Conservation (phyloP, 495 filamentous ascomycete species). For the Filosporella fistucella region DNA sequence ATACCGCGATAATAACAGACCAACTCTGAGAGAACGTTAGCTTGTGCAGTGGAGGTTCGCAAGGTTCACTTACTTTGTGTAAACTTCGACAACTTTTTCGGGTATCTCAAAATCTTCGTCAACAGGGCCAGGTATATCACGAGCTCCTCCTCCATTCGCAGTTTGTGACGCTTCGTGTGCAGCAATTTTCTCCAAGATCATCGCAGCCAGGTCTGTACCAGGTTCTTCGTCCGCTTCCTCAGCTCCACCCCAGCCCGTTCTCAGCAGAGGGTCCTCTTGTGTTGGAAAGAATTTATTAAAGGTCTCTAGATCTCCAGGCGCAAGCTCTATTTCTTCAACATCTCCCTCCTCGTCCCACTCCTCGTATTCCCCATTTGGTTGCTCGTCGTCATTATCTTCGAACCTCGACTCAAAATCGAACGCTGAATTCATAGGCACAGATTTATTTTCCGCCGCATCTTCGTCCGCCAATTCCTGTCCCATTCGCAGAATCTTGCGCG, state of each 20-base stretch:
- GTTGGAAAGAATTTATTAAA: slow-evolving; percentile 86
- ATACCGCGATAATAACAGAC: slow-evolving; percentile 83
- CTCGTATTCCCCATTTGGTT: slow-evolving; percentile 53
- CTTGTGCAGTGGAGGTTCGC: slow-evolving; percentile 6
- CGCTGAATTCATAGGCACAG: slow-evolving; percentile 46
- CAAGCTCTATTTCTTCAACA: slow-evolving; percentile 76
- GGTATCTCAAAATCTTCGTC: slow-evolving; percentile 84
- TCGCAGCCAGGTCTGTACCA: slow-evolving; percentile 75
- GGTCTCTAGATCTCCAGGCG: slow-evolving; percentile 82
- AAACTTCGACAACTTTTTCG: slow-evolving; percentile 90
- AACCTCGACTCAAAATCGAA: slow-evolving; percentile 64
- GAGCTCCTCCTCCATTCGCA: slow-evolving; percentile 39
- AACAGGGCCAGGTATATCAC: slow-evolving; percentile 26
- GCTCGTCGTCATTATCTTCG: slow-evolving; percentile 33
- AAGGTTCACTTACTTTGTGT: slow-evolving; percentile 63
- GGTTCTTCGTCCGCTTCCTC: slow-evolving; percentile 44
- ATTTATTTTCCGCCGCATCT: slow-evolving; percentile 47
- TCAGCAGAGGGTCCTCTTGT: slow-evolving; percentile 46
- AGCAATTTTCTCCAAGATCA: slow-evolving; percentile 92
- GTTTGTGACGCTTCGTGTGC: slow-evolving; percentile 69
- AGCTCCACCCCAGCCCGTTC: slow-evolving; percentile 41
- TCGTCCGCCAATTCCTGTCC: slow-evolving; percentile 80
- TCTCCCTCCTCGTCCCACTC: slow-evolving; percentile 60
- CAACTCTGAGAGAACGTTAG: slow-evolving; percentile 53
- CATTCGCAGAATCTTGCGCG: slow-evolving; percentile 81